These are phyloP conservation scores for Pichia sp. DNA, from an alignment of 1,139 yeast species.

Conservation along the genomic window DNA sequence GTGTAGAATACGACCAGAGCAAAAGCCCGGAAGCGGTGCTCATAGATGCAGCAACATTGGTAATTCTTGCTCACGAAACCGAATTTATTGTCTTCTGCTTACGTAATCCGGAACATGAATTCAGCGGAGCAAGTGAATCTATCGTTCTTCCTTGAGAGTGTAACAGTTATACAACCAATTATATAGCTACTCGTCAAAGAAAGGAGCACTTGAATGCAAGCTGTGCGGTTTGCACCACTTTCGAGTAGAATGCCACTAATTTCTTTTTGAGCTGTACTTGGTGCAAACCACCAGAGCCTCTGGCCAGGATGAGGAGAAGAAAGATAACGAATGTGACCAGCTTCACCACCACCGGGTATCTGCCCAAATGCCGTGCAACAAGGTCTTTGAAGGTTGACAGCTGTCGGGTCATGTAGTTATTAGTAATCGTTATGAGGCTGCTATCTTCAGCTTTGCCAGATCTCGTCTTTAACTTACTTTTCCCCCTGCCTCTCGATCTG, in stretches of 20 bases:
- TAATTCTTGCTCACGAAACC: no score
- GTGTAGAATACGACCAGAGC: no score
- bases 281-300: not conserved
- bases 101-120: no score
- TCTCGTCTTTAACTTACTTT: no score
- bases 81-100: no score
- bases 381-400: not conserved
- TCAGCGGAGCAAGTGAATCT: no score
- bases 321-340: not conserved
- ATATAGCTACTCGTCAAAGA: not conserved
- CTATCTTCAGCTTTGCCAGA: not conserved
- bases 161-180: not conserved
- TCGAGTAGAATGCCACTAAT: not conserved
- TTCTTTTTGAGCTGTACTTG: not conserved
- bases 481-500: not conserved
- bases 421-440: not conserved
- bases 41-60: no score
- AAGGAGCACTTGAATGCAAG: slow-evolving; percentile 1
- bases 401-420: not conserved
- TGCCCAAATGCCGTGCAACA: not conserved
- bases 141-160: no score
- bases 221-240: not conserved
- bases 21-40: no score
- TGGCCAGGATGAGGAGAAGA: not conserved
- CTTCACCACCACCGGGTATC: not conserved